phyloP scores from a whole-genome alignment of 495 filamentous ascomycete genomes.

The Physcia stellaris region DNA sequence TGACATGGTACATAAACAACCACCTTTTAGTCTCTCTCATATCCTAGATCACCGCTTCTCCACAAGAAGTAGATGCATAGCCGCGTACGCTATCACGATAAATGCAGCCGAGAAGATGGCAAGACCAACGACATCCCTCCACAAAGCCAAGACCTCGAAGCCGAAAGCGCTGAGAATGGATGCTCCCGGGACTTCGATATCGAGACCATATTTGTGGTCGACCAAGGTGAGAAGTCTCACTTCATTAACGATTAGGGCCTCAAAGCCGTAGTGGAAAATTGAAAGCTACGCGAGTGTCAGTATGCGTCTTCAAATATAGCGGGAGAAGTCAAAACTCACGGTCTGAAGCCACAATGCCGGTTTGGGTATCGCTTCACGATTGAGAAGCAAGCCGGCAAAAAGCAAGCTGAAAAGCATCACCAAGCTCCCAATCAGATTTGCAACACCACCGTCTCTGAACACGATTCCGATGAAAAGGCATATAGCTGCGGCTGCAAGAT shows the following conservation, averaged over 20 bases:
- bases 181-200: slow-evolving; percentile 91
- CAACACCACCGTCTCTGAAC: slow-evolving; percentile 81
- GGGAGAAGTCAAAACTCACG: slow-evolving; percentile 30
- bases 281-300: slow-evolving; percentile 46
- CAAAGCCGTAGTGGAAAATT: slow-evolving; percentile 98
- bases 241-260: slow-evolving; percentile 94
- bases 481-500: slow-evolving; percentile 82
- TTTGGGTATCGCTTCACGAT: slow-evolving; percentile 81
- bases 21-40: too few relatives aligned
- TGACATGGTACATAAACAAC: too few relatives aligned
- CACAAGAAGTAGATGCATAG: slow-evolving; percentile 87
- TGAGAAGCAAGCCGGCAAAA: slow-evolving; percentile 84
- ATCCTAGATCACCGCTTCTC: slow-evolving; percentile 61
- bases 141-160: slow-evolving; percentile 71
- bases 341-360: slow-evolving; percentile 76
- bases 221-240: slow-evolving; percentile 79
- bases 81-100: slow-evolving; percentile 74
- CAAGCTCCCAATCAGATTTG: slow-evolving; percentile 85
- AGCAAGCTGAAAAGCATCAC: slow-evolving; percentile 97
- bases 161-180: slow-evolving; percentile 90
- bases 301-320: neutral
- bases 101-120: slow-evolving; percentile 72
- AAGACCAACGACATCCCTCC: slow-evolving; percentile 72
- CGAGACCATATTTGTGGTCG: slow-evolving; percentile 86
- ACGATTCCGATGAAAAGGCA: slow-evolving; percentile 95